Evolutionary conservation across 108 stramenopile species (phyloP).

Genomic region (Cyclotella sp.): DNA sequence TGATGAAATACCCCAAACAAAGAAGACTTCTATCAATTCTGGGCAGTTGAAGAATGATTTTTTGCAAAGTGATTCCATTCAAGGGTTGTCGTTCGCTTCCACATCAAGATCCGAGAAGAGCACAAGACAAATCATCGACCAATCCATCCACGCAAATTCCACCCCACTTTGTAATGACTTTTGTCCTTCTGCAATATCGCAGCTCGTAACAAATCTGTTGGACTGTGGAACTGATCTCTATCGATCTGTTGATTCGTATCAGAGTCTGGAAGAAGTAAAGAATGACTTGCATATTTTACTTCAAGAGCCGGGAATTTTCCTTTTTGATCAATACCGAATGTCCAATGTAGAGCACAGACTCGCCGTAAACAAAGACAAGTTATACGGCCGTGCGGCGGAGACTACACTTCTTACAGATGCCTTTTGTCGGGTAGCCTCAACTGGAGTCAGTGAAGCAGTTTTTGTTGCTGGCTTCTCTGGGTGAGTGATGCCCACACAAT

Average conservation of each 20-base stretch:
- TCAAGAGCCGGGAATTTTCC: no score
- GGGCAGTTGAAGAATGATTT: no score
- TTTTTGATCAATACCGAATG: slow-evolving; percentile 3
- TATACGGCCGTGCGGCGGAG: slow-evolving; percentile 36
- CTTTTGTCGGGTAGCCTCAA: slow-evolving; percentile 25
- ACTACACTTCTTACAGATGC: slow-evolving; percentile 25
- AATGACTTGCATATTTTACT: no score
- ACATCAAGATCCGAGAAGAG: not conserved
- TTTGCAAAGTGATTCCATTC: not conserved
- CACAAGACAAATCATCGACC: not conserved
- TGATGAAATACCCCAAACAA: not conserved
- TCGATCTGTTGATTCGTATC: no score
- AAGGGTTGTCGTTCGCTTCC: not conserved
- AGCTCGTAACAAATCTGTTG: not conserved
- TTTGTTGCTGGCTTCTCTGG: slow-evolving; percentile 39
- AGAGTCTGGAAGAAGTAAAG: no score
- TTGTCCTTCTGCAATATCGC: slow-evolving; percentile 13
- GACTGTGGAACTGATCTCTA: no score
- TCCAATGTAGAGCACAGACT: not conserved
- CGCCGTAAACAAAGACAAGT: slow-evolving; percentile 1
- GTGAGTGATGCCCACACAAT: not conserved
- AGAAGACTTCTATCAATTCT: not conserved
- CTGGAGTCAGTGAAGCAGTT: slow-evolving; percentile 35
- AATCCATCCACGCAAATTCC: not conserved
- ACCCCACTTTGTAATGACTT: slow-evolving; percentile 3